Evolutionary conservation across 306 rosid species (phyloP).

Genomic region (Citrullus amarus): DNA sequence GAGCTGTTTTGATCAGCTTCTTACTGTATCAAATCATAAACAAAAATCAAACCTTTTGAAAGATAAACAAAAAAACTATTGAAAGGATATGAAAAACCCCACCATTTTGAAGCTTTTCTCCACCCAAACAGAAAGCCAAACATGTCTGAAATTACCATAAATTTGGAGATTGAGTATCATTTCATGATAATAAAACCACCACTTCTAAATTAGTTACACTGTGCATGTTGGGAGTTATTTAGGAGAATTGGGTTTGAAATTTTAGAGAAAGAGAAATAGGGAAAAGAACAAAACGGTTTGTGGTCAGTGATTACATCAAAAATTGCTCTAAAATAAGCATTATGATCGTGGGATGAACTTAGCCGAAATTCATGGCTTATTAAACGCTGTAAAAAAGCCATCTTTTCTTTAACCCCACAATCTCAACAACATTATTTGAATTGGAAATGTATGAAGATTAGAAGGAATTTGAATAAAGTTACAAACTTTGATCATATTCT

Average conservation of each 20-base stretch:
- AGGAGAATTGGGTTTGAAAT: conserved; percentile 2
- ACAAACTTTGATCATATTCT: neutral
- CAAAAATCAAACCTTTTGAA: neutral
- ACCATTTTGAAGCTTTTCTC: conserved; percentile 91
- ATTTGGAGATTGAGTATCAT: neutral
- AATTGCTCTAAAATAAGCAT: neutral
- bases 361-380: neutral
- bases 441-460: neutral
- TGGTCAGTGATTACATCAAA: neutral
- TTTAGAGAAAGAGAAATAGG: too few relatives aligned
- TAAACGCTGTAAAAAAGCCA: neutral
- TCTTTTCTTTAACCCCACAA: neutral
- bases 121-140: conserved; percentile 64
- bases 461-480: neutral
- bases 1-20: conserved; percentile 33
- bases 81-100: neutral
- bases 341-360: neutral
- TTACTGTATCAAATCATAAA: conserved; percentile 33
- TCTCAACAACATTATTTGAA: neutral
- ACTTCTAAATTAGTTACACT: neutral
- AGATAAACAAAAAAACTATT: neutral
- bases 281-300: neutral
- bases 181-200: neutral
- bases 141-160: conserved; percentile 27
- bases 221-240: neutral